phyloP scores from a whole-genome alignment of 495 filamentous ascomycete genomes.

The Daldinia caldariorum region DNA sequence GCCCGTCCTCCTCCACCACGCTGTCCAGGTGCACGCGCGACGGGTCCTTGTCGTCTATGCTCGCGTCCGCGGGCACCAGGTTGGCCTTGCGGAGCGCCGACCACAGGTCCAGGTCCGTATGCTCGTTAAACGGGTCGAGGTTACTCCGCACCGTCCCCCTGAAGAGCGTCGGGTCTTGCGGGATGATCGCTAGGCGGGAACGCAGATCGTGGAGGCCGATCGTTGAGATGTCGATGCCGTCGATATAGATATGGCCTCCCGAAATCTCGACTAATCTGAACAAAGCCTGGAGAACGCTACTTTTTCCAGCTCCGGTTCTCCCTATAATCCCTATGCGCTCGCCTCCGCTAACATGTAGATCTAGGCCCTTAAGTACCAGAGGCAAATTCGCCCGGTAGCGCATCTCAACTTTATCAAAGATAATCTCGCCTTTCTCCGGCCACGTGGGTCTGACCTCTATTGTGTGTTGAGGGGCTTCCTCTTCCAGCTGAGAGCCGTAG shows the following conservation, averaged over 20 bases:
- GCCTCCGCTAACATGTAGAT: constrained; percentile 80
- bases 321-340: constrained; percentile 95
- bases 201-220: constrained; percentile 88
- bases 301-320: constrained; percentile 93
- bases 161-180: constrained; percentile 96
- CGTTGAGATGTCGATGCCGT: constrained; percentile 86
- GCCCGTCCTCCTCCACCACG: constrained; percentile 88
- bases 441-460: constrained; percentile 73
- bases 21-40: constrained; percentile 81
- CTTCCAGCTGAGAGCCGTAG: constrained; percentile 86
- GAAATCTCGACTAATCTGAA: constrained; percentile 91
- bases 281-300: constrained; percentile 89
- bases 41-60: constrained; percentile 49
- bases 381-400: constrained; percentile 86
- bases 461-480: constrained; percentile 84
- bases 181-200: constrained; percentile 91
- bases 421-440: constrained; percentile 86
- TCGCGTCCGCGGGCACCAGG: constrained; percentile 67
- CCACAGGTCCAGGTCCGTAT: constrained; percentile 89
- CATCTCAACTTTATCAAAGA: constrained; percentile 88
- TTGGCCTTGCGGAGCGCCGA: constrained; percentile 83
- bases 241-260: constrained; percentile 85
- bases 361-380: constrained; percentile 81
- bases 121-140: constrained; percentile 90
- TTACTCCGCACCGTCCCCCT: constrained; percentile 89